A percentile compares a stretch with the other conserved stretches of the same genome.
phyloP scores from a whole-genome alignment of 2,329 filamentous ascomycete genomes.

The Tolypocladium guangdongense region DNA sequence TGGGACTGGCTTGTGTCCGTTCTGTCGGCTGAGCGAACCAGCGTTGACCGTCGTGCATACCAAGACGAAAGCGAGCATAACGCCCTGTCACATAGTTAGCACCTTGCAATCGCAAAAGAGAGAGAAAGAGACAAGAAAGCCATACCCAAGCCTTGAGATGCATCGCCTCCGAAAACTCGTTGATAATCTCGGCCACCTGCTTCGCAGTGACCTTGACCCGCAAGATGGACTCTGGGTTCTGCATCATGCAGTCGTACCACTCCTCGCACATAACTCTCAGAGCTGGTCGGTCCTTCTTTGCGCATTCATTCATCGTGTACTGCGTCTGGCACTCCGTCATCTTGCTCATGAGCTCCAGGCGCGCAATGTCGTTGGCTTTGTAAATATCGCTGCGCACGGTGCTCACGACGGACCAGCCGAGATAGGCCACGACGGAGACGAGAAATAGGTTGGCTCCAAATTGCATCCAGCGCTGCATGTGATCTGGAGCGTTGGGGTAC shows the following conservation, averaged over 20 bases:
- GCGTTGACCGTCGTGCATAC: constrained; percentile 40
- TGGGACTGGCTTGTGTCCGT: constrained; percentile 1
- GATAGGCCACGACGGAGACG: constrained; percentile 45
- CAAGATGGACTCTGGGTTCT: constrained; percentile 68
- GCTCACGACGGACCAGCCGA: constrained; percentile 57
- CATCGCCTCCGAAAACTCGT: constrained; percentile 85
- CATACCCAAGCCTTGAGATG: constrained; percentile 63
- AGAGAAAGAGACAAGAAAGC: neutral
- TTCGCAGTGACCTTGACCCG: constrained; percentile 72
- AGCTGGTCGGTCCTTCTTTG: constrained; percentile 54
- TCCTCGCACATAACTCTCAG: constrained; percentile 62
- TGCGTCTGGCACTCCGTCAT: constrained; percentile 64
- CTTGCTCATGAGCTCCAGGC: constrained; percentile 57
- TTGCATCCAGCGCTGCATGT: constrained; percentile 48
- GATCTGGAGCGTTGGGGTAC: constrained; percentile 47
- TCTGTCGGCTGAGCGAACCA: constrained; percentile 26
- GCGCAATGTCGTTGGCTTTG: constrained; percentile 57
- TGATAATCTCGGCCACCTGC: constrained; percentile 86
- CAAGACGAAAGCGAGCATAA: constrained; percentile 38
- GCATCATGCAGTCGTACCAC: constrained; percentile 83
- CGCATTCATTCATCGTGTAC: constrained; percentile 68
- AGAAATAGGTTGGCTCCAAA: constrained; percentile 54
- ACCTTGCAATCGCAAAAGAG: too few relatives aligned
- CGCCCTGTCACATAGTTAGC: constrained; percentile 25
- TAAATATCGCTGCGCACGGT: constrained; percentile 67